Conservation (phyloP, 192 early-diverging fungal genomes). For the Polychytrium aggregatum region DNA sequence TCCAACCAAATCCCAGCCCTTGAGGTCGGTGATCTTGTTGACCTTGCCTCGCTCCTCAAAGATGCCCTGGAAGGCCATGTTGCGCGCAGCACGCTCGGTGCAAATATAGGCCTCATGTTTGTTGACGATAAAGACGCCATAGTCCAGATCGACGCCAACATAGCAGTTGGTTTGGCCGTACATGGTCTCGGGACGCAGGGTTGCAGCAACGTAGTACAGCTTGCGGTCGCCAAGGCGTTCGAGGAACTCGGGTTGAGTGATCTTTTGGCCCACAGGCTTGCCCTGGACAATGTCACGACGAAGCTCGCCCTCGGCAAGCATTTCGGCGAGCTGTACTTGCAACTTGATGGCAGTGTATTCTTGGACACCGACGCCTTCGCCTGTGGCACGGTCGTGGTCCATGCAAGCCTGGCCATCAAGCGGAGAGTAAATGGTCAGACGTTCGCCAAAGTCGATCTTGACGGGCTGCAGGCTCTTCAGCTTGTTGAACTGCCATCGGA, state of each 20-base stretch:
- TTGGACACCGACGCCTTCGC: conserved; percentile 88
- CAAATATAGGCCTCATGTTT: conserved; percentile 76
- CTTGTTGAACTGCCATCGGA: conserved; percentile 96
- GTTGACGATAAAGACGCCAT: conserved; percentile 75
- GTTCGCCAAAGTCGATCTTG: conserved; percentile 91
- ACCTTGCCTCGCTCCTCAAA: conserved; percentile 59
- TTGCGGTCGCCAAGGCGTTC: conserved; percentile 58
- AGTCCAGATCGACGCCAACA: conserved; percentile 82
- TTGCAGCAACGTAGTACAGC: conserved; percentile 88
- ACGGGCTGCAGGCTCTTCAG: conserved; percentile 45
- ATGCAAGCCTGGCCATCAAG: conserved; percentile 95
- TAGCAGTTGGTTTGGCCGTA: conserved; percentile 99
- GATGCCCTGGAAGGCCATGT: conserved; percentile 93
- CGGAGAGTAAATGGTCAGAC: conserved; percentile 94
- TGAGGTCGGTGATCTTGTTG: conserved; percentile 59
- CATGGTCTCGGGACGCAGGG: conserved; percentile 97
- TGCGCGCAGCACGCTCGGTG: conserved; percentile 87
- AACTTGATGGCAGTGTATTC: conserved; percentile 97
- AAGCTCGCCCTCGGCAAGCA: conserved; percentile 11
- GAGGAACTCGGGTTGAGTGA: conserved; percentile 36
- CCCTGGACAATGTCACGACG: conserved; percentile 34
- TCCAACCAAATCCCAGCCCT: conserved; percentile 73
- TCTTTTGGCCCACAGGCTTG: conserved; percentile 34
- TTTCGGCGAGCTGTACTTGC: conserved; percentile 51
- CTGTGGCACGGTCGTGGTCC: conserved; percentile 93